phyloP scores from a whole-genome alignment of 2,329 filamentous ascomycete species.

The Aspergillus transmontanensis region DNA sequence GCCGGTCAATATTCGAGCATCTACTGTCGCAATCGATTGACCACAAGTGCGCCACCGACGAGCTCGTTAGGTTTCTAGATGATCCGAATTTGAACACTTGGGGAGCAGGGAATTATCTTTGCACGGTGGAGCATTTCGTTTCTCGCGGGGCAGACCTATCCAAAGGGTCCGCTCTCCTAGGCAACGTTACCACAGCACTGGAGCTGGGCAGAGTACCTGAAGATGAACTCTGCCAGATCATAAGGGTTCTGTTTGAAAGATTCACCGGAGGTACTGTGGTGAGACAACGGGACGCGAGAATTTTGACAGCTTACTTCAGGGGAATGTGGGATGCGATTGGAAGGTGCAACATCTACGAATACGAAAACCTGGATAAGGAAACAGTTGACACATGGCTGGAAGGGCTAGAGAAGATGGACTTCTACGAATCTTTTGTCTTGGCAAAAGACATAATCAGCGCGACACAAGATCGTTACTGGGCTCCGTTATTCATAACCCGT shows the following conservation, averaged over 20 bases:
- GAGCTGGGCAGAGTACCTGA: conserved; percentile 38
- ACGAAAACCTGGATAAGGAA: conserved; percentile 34
- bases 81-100: conserved; percentile 40
- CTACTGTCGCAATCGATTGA: conserved; percentile 26
- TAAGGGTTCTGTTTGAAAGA: conserved; percentile 28
- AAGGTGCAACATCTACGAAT: conserved; percentile 36
- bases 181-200: conserved; percentile 32
- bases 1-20: conserved; percentile 37
- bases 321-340: conserved; percentile 42
- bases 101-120: conserved; percentile 39
- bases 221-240: conserved; percentile 35
- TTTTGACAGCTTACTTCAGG: conserved; percentile 28
- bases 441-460: conserved; percentile 35
- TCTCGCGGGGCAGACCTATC: conserved; percentile 19
- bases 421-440: conserved; percentile 22
- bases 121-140: conserved; percentile 30
- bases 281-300: conserved; percentile 15
- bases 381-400: conserved; percentile 36
- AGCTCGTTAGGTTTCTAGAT: conserved; percentile 36
- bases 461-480: conserved; percentile 29
- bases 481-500: conserved; percentile 29
- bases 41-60: conserved; percentile 18
- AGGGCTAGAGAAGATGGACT: conserved; percentile 24
- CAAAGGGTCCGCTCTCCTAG: conserved; percentile 26
- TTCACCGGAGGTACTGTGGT: background rate